These are phyloP conservation scores for Taiozyma sp. DNA, from an alignment of 1,139 yeast genomes.

Conservation along the genomic window DNA sequence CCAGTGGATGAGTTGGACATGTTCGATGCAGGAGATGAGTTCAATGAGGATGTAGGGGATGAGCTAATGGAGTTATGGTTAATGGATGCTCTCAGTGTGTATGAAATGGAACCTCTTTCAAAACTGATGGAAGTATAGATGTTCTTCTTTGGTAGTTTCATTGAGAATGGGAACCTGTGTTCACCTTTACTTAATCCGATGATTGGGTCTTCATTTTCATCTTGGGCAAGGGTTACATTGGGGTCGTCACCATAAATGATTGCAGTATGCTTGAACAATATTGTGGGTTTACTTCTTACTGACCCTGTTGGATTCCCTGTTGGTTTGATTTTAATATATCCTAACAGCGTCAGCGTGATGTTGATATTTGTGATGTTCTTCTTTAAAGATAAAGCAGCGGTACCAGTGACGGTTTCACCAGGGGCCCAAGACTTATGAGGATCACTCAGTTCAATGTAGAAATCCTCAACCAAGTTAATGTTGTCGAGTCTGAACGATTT, in stretches of 20 bases:
- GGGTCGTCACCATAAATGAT: constrained; percentile 54
- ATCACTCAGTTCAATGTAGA: constrained; percentile 62
- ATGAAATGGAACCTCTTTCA: constrained; percentile 79
- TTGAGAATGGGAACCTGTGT: constrained; percentile 82
- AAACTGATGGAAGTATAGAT: constrained; percentile 74
- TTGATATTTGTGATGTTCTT: constrained; percentile 50
- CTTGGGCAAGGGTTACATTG: constrained; percentile 10
- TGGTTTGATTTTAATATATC: constrained; percentile 51
- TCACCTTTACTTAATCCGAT: constrained; percentile 68
- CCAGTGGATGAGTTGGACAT: constrained; percentile 12
- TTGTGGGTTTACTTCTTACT: constrained; percentile 44
- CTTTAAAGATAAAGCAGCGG: constrained; percentile 48
- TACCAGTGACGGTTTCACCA: constrained; percentile 62
- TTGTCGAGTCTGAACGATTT: constrained; percentile 35
- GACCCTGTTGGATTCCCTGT: constrained; percentile 37
- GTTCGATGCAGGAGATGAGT: constrained; percentile 13
- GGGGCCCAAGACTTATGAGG: constrained; percentile 63
- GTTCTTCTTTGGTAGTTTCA: constrained; percentile 65
- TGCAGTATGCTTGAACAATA: constrained; percentile 59
- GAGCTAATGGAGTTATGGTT: constrained; percentile 24
- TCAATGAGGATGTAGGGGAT: constrained; percentile 16
- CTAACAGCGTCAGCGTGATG: constrained; percentile 47
- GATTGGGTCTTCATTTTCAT: constrained; percentile 10
- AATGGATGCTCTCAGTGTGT: constrained; percentile 54
- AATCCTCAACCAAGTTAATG: constrained; percentile 47